phyloP scores from a whole-genome alignment of 2,329 filamentous ascomycete genomes.

The Chaetomiaceae sp. region DNA sequence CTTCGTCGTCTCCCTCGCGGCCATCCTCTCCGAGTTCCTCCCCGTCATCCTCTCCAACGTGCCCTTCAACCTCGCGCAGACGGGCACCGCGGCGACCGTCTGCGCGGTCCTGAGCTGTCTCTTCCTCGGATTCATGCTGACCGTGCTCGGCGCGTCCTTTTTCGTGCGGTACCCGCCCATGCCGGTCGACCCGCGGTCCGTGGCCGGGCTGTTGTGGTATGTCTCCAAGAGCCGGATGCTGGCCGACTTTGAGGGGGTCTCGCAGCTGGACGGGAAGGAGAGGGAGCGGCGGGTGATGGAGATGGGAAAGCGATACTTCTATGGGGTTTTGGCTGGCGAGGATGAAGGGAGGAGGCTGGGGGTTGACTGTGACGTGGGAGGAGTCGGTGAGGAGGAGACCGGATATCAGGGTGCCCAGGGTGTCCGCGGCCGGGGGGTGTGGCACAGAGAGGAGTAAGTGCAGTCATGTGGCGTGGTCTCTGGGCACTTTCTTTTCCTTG shows the following conservation, averaged over 20 bases:
- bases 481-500: background rate
- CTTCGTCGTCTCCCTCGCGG: conserved; percentile 36
- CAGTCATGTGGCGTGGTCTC: background rate
- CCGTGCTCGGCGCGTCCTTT: conserved; percentile 37
- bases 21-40: conserved; percentile 46
- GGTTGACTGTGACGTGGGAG: conserved; percentile 25
- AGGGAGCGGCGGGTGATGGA: conserved; percentile 27
- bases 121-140: conserved; percentile 40
- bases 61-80: conserved; percentile 41
- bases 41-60: conserved; percentile 46
- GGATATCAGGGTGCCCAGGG: conserved; percentile 9
- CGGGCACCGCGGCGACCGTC: conserved; percentile 34
- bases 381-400: conserved; percentile 12
- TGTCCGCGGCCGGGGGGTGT: background rate
- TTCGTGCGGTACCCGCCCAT: conserved; percentile 40
- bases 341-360: conserved; percentile 24
- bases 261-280: conserved; percentile 24
- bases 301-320: conserved; percentile 30
- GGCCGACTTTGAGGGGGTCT: conserved; percentile 27
- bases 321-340: conserved; percentile 29
- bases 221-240: conserved; percentile 29
- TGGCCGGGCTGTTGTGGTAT: conserved; percentile 44
- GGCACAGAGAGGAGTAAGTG: background rate
- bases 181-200: conserved; percentile 43
- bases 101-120: conserved; percentile 38